Base-by-base conservation (phyloP, 495 filamentous ascomycete species). In the Penicillium soppii region DNA sequence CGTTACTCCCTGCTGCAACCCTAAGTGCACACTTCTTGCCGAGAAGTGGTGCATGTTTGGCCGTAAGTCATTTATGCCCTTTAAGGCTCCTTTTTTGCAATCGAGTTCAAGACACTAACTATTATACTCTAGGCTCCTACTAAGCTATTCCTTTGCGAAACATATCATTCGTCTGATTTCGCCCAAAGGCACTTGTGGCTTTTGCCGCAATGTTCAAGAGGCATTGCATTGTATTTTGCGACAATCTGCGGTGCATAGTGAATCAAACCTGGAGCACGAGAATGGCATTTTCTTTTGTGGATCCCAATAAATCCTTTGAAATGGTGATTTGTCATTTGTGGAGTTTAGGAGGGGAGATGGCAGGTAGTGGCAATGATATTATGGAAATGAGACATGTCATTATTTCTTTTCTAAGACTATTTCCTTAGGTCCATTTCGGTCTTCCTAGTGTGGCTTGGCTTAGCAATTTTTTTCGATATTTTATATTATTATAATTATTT, bases 1-100 rank as follows among this genome's bases (percentile, higher is more conserved):
- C 23, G 84, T 87, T 67, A 96, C 90, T 43, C 91, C 91, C 72
- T 98, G 94, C 68, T 73, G 85, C 53, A 95, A 89, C 76, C 91
- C 95, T 22, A 80, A 95, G 54, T 98, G 94, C 69, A 71, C 62
- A 36, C 75, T 75, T 7, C 52, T 80, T 10, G 91, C 91, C 19
- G 82, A 91, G 79, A 77, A 85, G 53, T 96, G 89, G 85, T 85
- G 84, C 67, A 85, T 94, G 84, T 96, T 94, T 68, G 91, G 91
- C 48, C 79, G 91, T 75, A 50, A 50, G 55, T 58, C 30, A 17
- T 7, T 23, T 8, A 29, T 10, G 1, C 6, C 17, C 22, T n/a
- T 2, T 1, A 4, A 6, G 20, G n/a, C n/a, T 13, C 27, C 20
- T 17, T 10, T 26, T 15, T n/a, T 13, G 12, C 20, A 30, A 7